Evolutionary conservation across 768 basidiomycete genomes (phyloP), one percentile per base, ranked within the genome.

Genomic region (Hysterangium stoloniferum): DNA sequence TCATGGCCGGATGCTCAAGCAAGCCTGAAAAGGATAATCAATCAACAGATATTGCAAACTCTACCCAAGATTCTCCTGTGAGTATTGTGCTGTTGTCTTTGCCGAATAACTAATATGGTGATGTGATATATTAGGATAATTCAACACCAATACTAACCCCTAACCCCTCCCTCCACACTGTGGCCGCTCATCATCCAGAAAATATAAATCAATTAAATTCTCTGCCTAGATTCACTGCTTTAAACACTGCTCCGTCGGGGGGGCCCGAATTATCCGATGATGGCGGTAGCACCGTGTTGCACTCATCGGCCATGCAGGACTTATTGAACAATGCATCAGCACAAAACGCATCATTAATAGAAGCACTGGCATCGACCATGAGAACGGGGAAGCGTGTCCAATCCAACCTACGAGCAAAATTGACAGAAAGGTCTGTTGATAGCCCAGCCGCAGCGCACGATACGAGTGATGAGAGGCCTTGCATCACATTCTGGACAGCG

Each of bases 101-200:
- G n/a, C n/a, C n/a, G n/a, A n/a, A n/a, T n/a, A n/a, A n/a, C n/a
- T n/a, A n/a, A n/a, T n/a, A n/a, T n/a, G n/a, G n/a, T n/a, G n/a
- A n/a, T n/a, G n/a, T n/a, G n/a, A n/a, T n/a, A n/a, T n/a, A n/a
- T n/a, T n/a, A n/a, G n/a, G n/a, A n/a, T n/a, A n/a, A n/a, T n/a
- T n/a, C n/a, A n/a, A n/a, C n/a, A n/a, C n/a, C n/a, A n/a, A n/a
- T n/a, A n/a, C n/a, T n/a, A n/a, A n/a, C n/a, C n/a, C n/a, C n/a
- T n/a, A n/a, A n/a, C n/a, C n/a, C n/a, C n/a, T n/a, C 49, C 5
- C 65, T 73, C 9, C 74, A 73, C 2, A 61, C 74, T 22, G 71
- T 74, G 24, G 75, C 75, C 12, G 75, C 75, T 0, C 72, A 71
- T 49, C 73, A 76, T 50, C 75, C 72, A 24, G 32, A 13, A 7